Percentiles rank a stretch among this genome's conserved stretches.
These are phyloP conservation scores for Vigna angularis DNA, from an alignment of 306 rosid species.

Conservation along the genomic window DNA sequence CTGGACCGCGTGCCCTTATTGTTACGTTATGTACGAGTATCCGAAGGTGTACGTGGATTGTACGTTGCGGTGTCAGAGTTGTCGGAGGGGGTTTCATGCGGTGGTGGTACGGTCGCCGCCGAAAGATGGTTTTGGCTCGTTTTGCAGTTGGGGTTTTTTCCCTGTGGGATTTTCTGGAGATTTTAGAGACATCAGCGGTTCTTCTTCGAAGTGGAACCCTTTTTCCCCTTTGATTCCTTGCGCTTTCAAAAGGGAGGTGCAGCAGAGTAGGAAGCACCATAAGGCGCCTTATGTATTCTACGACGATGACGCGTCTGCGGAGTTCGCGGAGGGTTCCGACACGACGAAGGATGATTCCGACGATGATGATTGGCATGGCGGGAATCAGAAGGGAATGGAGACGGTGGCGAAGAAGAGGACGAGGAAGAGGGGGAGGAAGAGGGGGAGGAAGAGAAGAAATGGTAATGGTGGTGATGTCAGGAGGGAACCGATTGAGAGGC, in stretches of 20 bases:
- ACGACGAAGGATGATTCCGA: conserved; percentile 69
- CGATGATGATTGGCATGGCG: conserved; percentile 59
- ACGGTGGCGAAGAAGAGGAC: conserved; percentile 43
- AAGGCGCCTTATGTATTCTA: conserved; percentile 52
- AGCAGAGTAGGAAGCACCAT: background rate
- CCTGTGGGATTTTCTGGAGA: conserved; percentile 69
- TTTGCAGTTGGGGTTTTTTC: conserved; percentile 79
- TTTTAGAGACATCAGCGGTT: conserved; percentile 45
- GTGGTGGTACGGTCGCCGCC: conserved; percentile 71
- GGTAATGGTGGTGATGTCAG: conserved; percentile 20
- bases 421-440: conserved; percentile 46
- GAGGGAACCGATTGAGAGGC: conserved; percentile 48
- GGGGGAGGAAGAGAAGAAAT: conserved; percentile 20
- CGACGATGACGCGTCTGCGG: conserved; percentile 61
- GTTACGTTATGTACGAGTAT: conserved; percentile 78
- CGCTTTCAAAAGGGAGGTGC: conserved; percentile 44
- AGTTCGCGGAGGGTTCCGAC: conserved; percentile 57
- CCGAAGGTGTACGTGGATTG: conserved; percentile 76
- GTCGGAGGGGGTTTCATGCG: conserved; percentile 79
- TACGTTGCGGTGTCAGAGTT: conserved; percentile 82
- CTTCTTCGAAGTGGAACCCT: conserved; percentile 69
- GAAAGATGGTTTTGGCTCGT: conserved; percentile 46
- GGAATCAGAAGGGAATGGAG: background rate
- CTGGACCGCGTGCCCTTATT: conserved; percentile 98
- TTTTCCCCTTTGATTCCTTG: conserved; percentile 75